Conservation (phyloP, 1,139 yeast species). For the Protomyces macrosporus region DNA sequence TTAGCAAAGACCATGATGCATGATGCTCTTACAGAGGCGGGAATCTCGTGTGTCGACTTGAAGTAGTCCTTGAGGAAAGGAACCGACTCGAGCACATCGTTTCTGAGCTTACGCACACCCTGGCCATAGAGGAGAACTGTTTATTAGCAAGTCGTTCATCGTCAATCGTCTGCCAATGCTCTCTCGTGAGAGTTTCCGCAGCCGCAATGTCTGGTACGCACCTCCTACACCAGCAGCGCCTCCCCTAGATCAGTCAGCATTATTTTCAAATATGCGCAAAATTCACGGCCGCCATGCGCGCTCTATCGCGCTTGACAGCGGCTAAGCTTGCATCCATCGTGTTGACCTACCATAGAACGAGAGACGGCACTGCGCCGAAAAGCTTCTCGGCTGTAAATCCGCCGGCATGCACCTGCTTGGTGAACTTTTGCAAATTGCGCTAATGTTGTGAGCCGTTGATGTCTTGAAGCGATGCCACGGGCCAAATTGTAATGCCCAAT, state of each 20-base stretch:
- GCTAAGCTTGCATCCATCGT: too few species aligned
- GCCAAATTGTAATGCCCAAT: neutral
- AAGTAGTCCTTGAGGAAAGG: slow-evolving; percentile 23
- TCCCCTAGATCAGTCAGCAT: neutral
- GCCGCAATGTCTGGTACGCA: neutral
- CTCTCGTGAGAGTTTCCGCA: too few species aligned
- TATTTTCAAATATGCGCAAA: neutral
- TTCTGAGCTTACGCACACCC: slow-evolving; percentile 21
- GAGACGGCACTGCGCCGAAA: slow-evolving; percentile 12
- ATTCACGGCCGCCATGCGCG: neutral
- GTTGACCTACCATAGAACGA: slow-evolving; percentile 11
- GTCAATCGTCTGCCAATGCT: too few species aligned
- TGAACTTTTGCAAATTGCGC: slow-evolving; percentile 23
- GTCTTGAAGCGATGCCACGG: neutral
- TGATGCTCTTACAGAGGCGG: slow-evolving; percentile 17
- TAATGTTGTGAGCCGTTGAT: neutral
- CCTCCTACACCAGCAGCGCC: slow-evolving; percentile 25
- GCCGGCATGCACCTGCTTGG: slow-evolving; percentile 15
- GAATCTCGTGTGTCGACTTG: slow-evolving; percentile 23
- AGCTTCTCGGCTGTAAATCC: slow-evolving; percentile 24
- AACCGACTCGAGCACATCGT: slow-evolving; percentile 20
- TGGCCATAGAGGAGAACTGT: slow-evolving; percentile 11
- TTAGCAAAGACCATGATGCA: neutral
- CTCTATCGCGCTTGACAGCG: too few species aligned
- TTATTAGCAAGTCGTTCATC: neutral